A percentile compares a stretch with the other conserved stretches of the same genome.
Conservation (phyloP, 495 filamentous ascomycete genomes). For the Schizothecium vesticola region DNA sequence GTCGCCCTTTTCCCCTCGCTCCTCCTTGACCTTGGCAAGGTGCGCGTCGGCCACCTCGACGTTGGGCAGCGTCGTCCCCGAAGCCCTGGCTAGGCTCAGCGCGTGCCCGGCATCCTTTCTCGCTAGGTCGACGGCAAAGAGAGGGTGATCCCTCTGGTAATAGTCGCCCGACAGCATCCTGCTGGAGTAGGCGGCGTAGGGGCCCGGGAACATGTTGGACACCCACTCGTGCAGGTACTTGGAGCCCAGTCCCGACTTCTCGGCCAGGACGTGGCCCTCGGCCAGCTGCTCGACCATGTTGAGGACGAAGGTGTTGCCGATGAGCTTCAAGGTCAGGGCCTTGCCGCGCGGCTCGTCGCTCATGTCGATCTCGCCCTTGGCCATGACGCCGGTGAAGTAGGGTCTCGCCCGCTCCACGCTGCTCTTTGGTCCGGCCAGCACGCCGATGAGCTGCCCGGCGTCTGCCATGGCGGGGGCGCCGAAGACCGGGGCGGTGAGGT, state of each 20-base stretch:
- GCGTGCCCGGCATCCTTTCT: slow-evolving; percentile 82
- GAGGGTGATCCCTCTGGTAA: slow-evolving; percentile 53
- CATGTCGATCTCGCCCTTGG: slow-evolving; percentile 65
- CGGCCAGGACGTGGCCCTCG: slow-evolving; percentile 71
- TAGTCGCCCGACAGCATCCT: slow-evolving; percentile 76
- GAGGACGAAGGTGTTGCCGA: slow-evolving; percentile 84
- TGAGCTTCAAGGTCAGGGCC: slow-evolving; percentile 65
- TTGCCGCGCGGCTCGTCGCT: slow-evolving; percentile 53
- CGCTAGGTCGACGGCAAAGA: slow-evolving; percentile 83
- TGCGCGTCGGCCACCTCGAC: slow-evolving; percentile 65
- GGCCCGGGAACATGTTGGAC: slow-evolving; percentile 58
- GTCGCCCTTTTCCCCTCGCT: slow-evolving; percentile 71
- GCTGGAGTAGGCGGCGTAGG: slow-evolving; percentile 63
- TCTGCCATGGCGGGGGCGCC: slow-evolving; percentile 77
- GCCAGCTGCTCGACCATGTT: slow-evolving; percentile 75
- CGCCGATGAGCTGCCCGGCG: slow-evolving; percentile 65
- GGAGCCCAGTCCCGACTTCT: slow-evolving; percentile 71
- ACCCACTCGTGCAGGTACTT: slow-evolving; percentile 65
- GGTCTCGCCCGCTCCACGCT: slow-evolving; percentile 61
- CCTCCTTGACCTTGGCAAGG: slow-evolving; percentile 58
- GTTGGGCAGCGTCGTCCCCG: slow-evolving; percentile 58
- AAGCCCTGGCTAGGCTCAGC: slow-evolving; percentile 54
- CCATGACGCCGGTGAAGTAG: slow-evolving; percentile 74
- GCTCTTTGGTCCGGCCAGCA: slow-evolving; percentile 62
- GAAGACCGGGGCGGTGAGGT: slow-evolving; percentile 79